Conservation (phyloP, 768 basidiomycete species). For the Russula compacta region DNA sequence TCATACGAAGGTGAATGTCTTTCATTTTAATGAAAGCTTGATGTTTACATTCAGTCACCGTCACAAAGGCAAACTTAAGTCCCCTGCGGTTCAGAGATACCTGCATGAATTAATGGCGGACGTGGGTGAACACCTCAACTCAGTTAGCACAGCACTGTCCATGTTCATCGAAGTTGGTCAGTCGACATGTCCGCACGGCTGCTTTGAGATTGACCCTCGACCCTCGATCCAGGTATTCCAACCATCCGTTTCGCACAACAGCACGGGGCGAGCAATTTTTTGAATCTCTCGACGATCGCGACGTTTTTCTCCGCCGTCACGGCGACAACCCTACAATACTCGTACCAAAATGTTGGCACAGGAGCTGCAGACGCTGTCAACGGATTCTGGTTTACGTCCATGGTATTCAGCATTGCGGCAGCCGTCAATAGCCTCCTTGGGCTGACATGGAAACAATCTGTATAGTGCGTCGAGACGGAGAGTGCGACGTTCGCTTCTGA, state of each 20-base stretch:
- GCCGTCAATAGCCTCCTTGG: constrained; percentile 73
- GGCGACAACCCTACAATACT: constrained; percentile 65
- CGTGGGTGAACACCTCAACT: constrained; percentile 65
- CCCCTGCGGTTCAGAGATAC: constrained; percentile 65
- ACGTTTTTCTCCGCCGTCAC: constrained; percentile 73
- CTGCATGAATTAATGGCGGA: constrained; percentile 63
- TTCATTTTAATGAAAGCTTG: not conserved
- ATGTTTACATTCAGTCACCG: not conserved
- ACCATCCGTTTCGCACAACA: constrained; percentile 70
- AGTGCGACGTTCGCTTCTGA: constrained; percentile 25
- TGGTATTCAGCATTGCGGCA: constrained; percentile 73
- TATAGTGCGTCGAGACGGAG: constrained; percentile 44
- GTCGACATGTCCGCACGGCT: constrained; percentile 23
- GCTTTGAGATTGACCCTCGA: not conserved
- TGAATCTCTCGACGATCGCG: constrained; percentile 67
- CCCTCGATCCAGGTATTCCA: constrained; percentile 45
- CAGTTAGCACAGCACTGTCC: constrained; percentile 52
- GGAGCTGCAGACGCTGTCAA: constrained; percentile 47
- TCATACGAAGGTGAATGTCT: constrained; percentile 46
- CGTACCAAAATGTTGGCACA: constrained; percentile 39
- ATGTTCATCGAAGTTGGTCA: constrained; percentile 71
- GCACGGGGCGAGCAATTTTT: constrained; percentile 60
- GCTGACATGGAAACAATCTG: constrained; percentile 71
- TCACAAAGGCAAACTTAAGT: constrained; percentile 55
- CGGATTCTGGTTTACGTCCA: constrained; percentile 63